Evolutionary conservation across 208 protist genomes (phyloP).

Genomic region (Entamoeba moshkovskii): DNA sequence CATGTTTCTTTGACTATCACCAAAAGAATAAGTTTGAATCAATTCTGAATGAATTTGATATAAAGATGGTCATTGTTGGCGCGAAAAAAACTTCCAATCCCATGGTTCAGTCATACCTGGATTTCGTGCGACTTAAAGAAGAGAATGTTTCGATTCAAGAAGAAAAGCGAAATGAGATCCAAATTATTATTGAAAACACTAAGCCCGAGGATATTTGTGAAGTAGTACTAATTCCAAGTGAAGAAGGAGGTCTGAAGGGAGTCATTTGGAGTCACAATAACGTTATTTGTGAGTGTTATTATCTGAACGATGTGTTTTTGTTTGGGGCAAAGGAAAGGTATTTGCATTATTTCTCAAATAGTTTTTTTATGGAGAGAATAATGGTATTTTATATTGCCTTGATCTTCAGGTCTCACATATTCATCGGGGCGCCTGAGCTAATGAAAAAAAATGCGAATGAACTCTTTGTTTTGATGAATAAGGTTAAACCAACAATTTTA

Average conservation of each 20-base stretch:
- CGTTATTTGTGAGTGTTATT: not conserved
- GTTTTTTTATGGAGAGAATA: not conserved
- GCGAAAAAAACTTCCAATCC: not conserved
- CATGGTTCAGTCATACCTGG: not conserved
- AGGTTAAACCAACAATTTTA: not conserved
- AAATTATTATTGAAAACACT: not conserved
- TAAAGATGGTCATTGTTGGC: not conserved
- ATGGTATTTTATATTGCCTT: not conserved
- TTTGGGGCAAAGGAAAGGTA: not conserved
- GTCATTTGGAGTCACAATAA: not conserved
- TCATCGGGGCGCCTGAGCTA: not conserved
- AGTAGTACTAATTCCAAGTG: not conserved
- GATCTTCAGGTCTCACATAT: not conserved
- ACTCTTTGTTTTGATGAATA: not conserved
- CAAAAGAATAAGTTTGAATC: not conserved
- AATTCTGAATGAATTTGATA: not conserved
- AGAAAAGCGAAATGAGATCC: not conserved
- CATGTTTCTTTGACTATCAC: not conserved
- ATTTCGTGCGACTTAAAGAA: not conserved
- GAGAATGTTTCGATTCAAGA: not conserved
- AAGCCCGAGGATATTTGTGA: constrained; percentile 1
- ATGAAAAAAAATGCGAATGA: not conserved
- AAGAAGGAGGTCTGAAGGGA: not conserved
- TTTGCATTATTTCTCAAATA: not conserved
- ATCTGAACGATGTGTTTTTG: not conserved